phyloP scores from a whole-genome alignment of 306 rosid species.

The Vigna reflexopilosa region DNA sequence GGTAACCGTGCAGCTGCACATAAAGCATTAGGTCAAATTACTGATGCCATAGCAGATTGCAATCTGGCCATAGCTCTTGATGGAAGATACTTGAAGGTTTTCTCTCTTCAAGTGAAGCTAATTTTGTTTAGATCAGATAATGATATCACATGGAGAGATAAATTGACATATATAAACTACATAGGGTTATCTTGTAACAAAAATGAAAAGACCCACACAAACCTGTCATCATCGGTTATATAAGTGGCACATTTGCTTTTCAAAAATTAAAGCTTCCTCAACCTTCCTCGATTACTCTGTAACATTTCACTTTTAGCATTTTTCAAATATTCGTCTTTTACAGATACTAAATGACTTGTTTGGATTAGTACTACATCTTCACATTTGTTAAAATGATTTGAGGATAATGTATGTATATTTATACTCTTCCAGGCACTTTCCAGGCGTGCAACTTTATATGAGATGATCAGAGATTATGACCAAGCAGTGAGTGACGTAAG shows the following conservation, averaged over 20 bases:
- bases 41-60: slow-evolving; percentile 29
- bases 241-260: not conserved
- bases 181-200: not conserved
- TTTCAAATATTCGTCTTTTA: not conserved
- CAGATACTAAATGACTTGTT: not conserved
- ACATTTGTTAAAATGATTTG: not conserved
- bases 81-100: slow-evolving; percentile 22
- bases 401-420: slow-evolving; percentile 15
- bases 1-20: slow-evolving; percentile 22
- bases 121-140: not conserved
- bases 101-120: slow-evolving; percentile 3
- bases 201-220: not conserved
- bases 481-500: slow-evolving; percentile 73
- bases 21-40: slow-evolving; percentile 22
- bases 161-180: not conserved
- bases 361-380: not conserved
- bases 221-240: not conserved
- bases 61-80: slow-evolving; percentile 33
- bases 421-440: slow-evolving; percentile 71
- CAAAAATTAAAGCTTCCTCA: not conserved
- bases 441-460: slow-evolving; percentile 75
- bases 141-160: not conserved
- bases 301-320: not conserved
- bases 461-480: slow-evolving; percentile 81
- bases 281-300: not conserved